phyloP scores from a whole-genome alignment of 371 early-diverging fungal species.

The Umbelopsis sp. region DNA sequence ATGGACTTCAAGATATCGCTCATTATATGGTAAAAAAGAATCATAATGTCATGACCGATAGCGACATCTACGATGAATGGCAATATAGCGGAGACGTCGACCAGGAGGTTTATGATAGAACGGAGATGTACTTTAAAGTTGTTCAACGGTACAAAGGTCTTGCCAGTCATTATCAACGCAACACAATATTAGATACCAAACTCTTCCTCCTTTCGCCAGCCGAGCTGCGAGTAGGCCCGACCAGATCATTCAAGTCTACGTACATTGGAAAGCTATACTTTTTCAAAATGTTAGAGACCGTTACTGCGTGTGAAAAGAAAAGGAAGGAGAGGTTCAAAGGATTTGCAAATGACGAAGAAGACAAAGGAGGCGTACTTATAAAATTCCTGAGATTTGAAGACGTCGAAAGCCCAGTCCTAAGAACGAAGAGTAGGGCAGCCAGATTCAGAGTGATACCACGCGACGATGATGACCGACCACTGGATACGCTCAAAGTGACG shows the following conservation, averaged over 20 bases:
- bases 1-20: slow-evolving; percentile 29
- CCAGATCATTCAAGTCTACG: slow-evolving; percentile 24
- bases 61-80: neutral
- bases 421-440: neutral
- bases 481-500: slow-evolving; percentile 20
- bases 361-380: slow-evolving; percentile 23
- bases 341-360: slow-evolving; percentile 21
- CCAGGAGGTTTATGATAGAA: neutral
- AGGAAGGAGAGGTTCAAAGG: slow-evolving; percentile 34
- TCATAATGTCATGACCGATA: neutral
- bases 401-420: slow-evolving; percentile 15
- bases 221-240: slow-evolving; percentile 32
- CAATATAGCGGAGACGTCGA: neutral
- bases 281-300: slow-evolving; percentile 42
- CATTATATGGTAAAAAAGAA: slow-evolving; percentile 28
- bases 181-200: slow-evolving; percentile 2
- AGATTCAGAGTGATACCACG: slow-evolving; percentile 21
- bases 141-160: slow-evolving; percentile 15
- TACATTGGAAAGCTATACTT: slow-evolving; percentile 37
- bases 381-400: slow-evolving; percentile 20
- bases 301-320: slow-evolving; percentile 30
- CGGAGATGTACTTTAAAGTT: neutral
- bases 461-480: slow-evolving; percentile 4
- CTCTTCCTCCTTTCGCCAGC: slow-evolving; percentile 29
- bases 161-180: slow-evolving; percentile 27